Base-by-base conservation (phyloP, 192 early-diverging fungal genomes). In the Backusella mclennaniae region DNA sequence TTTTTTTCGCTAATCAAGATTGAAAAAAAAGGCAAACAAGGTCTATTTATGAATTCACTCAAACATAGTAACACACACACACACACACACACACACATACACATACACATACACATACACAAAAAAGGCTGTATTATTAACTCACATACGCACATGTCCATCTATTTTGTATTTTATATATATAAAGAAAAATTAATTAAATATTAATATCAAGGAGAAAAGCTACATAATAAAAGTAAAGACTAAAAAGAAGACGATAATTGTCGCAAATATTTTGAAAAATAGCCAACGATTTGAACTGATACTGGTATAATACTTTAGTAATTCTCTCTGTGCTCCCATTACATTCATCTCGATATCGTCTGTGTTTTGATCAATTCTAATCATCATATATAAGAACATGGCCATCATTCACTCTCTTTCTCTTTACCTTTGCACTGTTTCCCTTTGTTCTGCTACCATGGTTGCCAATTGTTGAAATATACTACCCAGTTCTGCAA, bases 241-340 rank as follows among this genome's bases (percentile, higher is more conserved):
- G 21, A 79, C 26, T 14, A 73, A 41, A 41, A 79, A 79, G 84
- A 97, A 98, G 12, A 95, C 86, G 35, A 99, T 85, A 66, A 98
- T 86, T 3, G 95, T 92, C 11, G 90, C 92, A 86, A 99, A 97
- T 72, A 98, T 92, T 83, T 98, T 98, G 75, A 95, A 87, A 90
- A 99, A 96, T 59, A 99, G 83, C 94, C 95, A 94, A 72, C 98
- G 92, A 84, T 99, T 99, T 42, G 93, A 95, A 33, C 92, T 94
- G 23, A 99, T 92, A 76, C 90, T 93, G 66, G 94, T 90, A 81
- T 96, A 99, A 83, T 96, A 98, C 79, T 93, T 95, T 39, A 96
- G 76, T 66, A 99, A 85, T 85, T 99, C 93, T 56, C 85, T 87
- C 80, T 98, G 96, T 6, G 97, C 97, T 15, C 93, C 94, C 73